Base-by-base conservation (phyloP, 768 basidiomycete species). In the Serendipita sp. region DNA sequence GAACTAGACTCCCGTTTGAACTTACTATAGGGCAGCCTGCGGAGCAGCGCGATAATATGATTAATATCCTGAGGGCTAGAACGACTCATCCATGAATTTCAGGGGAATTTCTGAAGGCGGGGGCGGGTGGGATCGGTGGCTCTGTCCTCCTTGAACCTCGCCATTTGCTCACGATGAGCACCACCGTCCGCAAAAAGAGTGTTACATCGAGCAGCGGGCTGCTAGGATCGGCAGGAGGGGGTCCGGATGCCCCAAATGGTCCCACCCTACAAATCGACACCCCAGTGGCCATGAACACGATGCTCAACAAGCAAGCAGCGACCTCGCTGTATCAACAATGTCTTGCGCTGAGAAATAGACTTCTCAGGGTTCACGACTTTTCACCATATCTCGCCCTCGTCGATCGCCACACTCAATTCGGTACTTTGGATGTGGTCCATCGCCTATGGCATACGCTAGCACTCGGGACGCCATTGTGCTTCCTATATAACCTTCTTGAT, bases 401-500 rank as follows among this genome's bases (percentile, higher is more conserved):
- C 51, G 50, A 31, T 41, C 42, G 33, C 31, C 76, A 42, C 82
- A 82, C 66, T 78, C 84, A 43, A 74, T 77, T 34, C 81, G 89
- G 63, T 83, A 83, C 72, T 88, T 87, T 34, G 44, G 93, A 97
- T 75, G 90, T 92, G 41, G 95, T 99, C 69, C 85, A 87, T 51
- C 90, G 92, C 72, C 83, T 97, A 58, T 95, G 94, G 86, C 89
- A 91, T 70, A 84, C 89, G 71, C 89, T 99, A 75, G 85, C 92
- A 43, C 81, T 92, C 38, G 96, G 96, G 64, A 84, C 90, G 53
- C 86, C 93, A 48, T 86, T 98, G 67, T 95, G 92, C 76, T 96
- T 88, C 77, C 84, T 99, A 68, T 95, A 90, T 79, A 95, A 99
- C 75, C 84, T 88, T 72, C 84, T 97, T 62, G 69, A 71, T 45